These are phyloP conservation scores for Clarkia xantiana DNA, from an alignment of 345 rosid genomes.

Conservation along the genomic window DNA sequence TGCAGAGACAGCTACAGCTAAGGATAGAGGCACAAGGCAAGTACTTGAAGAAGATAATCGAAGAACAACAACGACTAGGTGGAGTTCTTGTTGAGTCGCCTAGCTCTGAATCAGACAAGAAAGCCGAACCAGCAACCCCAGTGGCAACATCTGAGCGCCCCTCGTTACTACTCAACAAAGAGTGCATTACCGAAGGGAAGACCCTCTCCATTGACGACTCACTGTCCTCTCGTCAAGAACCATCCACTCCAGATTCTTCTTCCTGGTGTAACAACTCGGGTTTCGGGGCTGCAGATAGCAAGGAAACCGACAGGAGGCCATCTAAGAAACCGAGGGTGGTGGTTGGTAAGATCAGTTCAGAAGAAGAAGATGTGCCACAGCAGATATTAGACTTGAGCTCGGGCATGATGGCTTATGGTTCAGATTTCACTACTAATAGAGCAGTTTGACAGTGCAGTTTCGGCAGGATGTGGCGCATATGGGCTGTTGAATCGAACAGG, in stretches of 20 bases:
- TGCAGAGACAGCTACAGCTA: constrained; percentile 14
- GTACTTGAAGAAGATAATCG: constrained; percentile 19
- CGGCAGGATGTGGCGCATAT: no score
- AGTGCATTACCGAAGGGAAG: constrained; percentile 44
- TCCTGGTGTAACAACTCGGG: background rate
- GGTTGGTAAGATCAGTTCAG: no score
- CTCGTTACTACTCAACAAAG: constrained; percentile 13
- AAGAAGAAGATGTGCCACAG: no score
- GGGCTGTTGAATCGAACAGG: no score
- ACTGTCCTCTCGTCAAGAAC: constrained; percentile 68
- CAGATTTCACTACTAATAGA: no score
- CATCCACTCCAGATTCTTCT: constrained; percentile 72
- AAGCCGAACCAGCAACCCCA: constrained; percentile 83
- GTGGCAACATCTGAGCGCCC: constrained; percentile 77
- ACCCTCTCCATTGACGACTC: constrained; percentile 81
- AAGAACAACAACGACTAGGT: constrained; percentile 15
- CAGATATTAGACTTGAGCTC: no score
- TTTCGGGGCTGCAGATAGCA: no score
- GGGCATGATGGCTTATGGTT: no score
- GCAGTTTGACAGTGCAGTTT: no score
- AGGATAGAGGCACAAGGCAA: constrained; percentile 18
- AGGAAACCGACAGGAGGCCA: no score
- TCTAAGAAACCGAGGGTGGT: no score
- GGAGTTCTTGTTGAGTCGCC: constrained; percentile 1
- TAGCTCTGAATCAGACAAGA: constrained; percentile 46